Percentiles rank a stretch among this genome's conserved stretches.
phyloP scores from a whole-genome alignment of 164 flowering plant genomes.

The Vitis rupestris region DNA sequence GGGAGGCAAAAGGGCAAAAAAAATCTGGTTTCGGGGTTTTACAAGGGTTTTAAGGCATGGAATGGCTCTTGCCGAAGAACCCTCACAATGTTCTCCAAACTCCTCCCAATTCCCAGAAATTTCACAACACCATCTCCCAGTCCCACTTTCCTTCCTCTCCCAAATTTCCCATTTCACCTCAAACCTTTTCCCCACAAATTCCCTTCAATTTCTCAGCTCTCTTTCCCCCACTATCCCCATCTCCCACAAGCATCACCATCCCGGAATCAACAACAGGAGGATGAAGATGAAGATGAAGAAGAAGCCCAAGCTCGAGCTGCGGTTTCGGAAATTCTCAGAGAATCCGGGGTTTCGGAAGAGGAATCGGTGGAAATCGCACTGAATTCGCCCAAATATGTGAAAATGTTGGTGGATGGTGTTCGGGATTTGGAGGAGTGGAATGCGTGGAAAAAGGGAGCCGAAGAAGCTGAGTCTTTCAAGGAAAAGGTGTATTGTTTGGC shows the following conservation, averaged over 20 bases:
- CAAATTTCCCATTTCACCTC: neutral
- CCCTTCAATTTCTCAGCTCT: neutral
- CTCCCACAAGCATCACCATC: neutral
- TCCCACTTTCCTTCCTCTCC: slow-evolving; percentile 7
- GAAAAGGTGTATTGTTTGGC: slow-evolving; percentile 59
- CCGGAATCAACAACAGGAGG: slow-evolving; percentile 4
- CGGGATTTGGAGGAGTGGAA: slow-evolving; percentile 75
- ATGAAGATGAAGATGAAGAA: slow-evolving; percentile 27
- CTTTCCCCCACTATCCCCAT: slow-evolving; percentile 8
- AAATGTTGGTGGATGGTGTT: slow-evolving; percentile 64
- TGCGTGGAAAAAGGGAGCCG: slow-evolving; percentile 29
- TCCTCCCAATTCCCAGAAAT: slow-evolving; percentile 13
- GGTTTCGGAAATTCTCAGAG: slow-evolving; percentile 41
- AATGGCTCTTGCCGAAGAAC: neutral
- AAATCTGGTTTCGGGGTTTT: too few relatives aligned
- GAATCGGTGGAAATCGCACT: slow-evolving; percentile 42
- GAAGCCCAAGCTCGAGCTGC: slow-evolving; percentile 22
- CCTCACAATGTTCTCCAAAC: slow-evolving; percentile 7
- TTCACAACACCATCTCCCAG: neutral
- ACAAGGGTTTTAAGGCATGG: too few relatives aligned
- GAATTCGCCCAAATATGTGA: slow-evolving; percentile 56
- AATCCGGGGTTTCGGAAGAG: slow-evolving; percentile 41
- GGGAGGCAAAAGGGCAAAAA: too few relatives aligned
- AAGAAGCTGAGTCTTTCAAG: slow-evolving; percentile 26
- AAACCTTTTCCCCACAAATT: neutral